Evolutionary conservation across 768 basidiomycete genomes (phyloP), one percentile per base, ranked within the genome.

Genomic region (Xerocomellus intermedius): DNA sequence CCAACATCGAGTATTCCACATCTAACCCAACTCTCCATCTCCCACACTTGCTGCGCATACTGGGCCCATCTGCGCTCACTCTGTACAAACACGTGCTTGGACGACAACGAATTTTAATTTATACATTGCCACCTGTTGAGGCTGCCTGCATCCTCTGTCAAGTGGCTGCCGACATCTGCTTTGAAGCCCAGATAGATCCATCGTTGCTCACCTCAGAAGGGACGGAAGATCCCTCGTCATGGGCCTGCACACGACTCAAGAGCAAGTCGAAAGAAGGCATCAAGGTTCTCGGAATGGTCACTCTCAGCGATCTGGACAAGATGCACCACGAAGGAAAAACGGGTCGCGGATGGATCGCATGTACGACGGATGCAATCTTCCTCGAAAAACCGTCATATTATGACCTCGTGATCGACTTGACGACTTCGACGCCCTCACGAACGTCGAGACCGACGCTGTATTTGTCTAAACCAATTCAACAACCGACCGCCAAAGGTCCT

Each of bases 341-440:
- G 2, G 87, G 88, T 6, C 74, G 80, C 7, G 91, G 91, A 19
- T 94, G 90, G 90, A 82, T 93, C 50, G 91, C 91, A 32, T 93
- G 91, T 64, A 90, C 91, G 10, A 91, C 91, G 2, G 91, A 94
- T 59, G 85, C 90, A 9, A 81, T 94, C 17, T 93, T 89, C 72
- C 75, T 92, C 42, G 91, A 94, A 59, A 89, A 86, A 66, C 86
- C 91, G 1, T 73, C 80, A 4, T 83, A 82, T 61, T 94, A 91
- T 63, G 91, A 94, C 66, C 76, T 94, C 14, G 73, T 94, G 47
- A 84, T 94, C 56, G 89, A 94, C 69, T 72, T 93, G 45, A 88
- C 87, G 39, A 85, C 87, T 8, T 80, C 80, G 8, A 82, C 83
- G 16, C 81, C 80, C 17, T 78, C 74, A 64, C 83, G 80, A 64